phyloP scores from a whole-genome alignment of 2,329 filamentous ascomycete species.

The Ophiostoma sp. region DNA sequence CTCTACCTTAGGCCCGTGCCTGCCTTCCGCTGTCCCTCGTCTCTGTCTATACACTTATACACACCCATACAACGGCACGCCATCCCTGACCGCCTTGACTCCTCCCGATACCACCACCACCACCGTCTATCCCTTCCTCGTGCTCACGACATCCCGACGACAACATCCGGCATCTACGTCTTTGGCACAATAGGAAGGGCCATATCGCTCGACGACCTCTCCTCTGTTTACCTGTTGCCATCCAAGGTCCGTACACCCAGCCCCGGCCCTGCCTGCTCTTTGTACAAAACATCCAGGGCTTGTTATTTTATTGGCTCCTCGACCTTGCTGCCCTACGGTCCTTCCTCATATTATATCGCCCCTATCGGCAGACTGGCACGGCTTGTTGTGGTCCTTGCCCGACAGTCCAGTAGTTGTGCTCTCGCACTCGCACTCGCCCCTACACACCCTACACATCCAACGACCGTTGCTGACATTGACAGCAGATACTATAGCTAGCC shows the following conservation, averaged over 20 bases:
- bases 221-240: background rate
- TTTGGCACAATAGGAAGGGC: background rate
- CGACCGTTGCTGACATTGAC: background rate
- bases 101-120: background rate
- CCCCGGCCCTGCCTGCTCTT: background rate
- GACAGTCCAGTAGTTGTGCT: background rate
- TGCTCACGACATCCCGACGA: background rate
- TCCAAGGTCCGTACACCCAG: conserved; percentile 7
- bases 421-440: background rate
- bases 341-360: background rate
- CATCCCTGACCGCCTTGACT: background rate
- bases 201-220: background rate
- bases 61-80: background rate
- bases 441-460: background rate
- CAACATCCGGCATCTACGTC: background rate
- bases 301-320: background rate
- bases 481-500: background rate
- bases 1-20: background rate
- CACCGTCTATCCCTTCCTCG: background rate
- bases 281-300: background rate
- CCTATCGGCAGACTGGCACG: background rate
- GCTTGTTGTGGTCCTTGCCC: background rate
- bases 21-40: background rate
- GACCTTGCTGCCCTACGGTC: background rate
- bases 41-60: background rate